Evolutionary conservation across 139 green algal species (phyloP).

Genomic region (Monoraphidium neglectum): DNA sequence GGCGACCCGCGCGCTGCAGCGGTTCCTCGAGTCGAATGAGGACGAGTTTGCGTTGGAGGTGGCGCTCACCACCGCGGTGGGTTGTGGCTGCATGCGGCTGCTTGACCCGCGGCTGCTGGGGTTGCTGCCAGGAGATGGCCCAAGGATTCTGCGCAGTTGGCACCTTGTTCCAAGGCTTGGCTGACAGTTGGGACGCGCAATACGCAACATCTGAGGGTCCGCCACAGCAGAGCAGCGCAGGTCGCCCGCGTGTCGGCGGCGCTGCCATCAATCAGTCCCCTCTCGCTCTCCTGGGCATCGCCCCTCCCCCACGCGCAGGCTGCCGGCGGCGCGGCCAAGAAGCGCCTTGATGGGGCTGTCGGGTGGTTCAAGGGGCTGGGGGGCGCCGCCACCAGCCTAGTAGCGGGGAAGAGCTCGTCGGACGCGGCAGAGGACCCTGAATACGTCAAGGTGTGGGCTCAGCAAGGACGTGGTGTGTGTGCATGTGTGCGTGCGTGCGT

Average conservation of each 20-base stretch:
- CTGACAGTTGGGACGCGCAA: too few relatives aligned
- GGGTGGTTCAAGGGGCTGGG: constrained; percentile 48
- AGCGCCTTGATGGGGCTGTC: constrained; percentile 18
- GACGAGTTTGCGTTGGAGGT: constrained; percentile 82
- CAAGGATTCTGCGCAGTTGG: too few relatives aligned
- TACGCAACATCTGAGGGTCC: too few relatives aligned
- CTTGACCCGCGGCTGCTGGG: too few relatives aligned
- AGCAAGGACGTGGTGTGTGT: neutral
- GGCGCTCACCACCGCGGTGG: constrained; percentile 21
- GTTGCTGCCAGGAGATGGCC: too few relatives aligned
- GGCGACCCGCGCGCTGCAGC: constrained; percentile 66
- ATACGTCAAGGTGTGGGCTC: constrained; percentile 68
- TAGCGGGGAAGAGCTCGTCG: constrained; percentile 29
- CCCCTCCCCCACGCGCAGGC: neutral
- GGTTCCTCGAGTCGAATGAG: constrained; percentile 85
- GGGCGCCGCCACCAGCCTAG: constrained; percentile 18
- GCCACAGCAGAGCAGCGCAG: too few relatives aligned
- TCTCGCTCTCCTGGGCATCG: neutral
- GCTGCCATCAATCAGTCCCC: neutral
- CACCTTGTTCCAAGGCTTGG: too few relatives aligned
- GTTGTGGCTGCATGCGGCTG: too few relatives aligned
- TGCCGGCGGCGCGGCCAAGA: constrained; percentile 12
- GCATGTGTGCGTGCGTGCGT: neutral
- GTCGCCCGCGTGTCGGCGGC: too few relatives aligned
- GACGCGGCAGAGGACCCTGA: constrained; percentile 82